phyloP scores from a whole-genome alignment of 2,329 filamentous ascomycete species.

The Cladosporium sp. region DNA sequence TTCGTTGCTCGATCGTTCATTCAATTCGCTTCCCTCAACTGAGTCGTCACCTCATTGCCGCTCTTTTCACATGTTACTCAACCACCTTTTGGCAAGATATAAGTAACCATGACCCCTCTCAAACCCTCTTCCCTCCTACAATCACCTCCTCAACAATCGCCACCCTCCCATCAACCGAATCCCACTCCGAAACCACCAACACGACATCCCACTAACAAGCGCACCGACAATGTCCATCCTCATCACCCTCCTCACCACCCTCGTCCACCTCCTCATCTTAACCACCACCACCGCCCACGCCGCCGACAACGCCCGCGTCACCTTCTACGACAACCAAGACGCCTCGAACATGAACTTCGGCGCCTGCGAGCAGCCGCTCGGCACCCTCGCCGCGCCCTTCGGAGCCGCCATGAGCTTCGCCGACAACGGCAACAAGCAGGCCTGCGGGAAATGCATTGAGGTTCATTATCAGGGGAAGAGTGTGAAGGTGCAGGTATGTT shows the following conservation, averaged over 20 bases:
- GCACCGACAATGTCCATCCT: background rate
- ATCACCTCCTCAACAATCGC: background rate
- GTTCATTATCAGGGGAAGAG: background rate
- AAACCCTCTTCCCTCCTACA: background rate
- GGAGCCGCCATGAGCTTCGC: conserved; percentile 1
- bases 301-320: background rate
- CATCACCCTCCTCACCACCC: background rate
- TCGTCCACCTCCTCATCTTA: background rate
- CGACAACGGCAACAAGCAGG: conserved; percentile 1
- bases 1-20: too few species aligned
- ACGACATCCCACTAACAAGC: background rate
- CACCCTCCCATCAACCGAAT: background rate
- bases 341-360: background rate
- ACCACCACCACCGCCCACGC: background rate
- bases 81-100: background rate
- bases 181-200: background rate
- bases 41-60: too few species aligned
- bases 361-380: background rate
- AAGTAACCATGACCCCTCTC: background rate
- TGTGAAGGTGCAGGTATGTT: conserved; percentile 1
- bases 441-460: conserved; percentile 5
- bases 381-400: background rate
- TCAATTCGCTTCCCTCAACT: too few species aligned
- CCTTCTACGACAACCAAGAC: background rate
- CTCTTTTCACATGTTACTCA: too few species aligned